These are phyloP conservation scores for Fraxinus angustifolia DNA, from an alignment of 305 asterid genomes.

Conservation along the genomic window DNA sequence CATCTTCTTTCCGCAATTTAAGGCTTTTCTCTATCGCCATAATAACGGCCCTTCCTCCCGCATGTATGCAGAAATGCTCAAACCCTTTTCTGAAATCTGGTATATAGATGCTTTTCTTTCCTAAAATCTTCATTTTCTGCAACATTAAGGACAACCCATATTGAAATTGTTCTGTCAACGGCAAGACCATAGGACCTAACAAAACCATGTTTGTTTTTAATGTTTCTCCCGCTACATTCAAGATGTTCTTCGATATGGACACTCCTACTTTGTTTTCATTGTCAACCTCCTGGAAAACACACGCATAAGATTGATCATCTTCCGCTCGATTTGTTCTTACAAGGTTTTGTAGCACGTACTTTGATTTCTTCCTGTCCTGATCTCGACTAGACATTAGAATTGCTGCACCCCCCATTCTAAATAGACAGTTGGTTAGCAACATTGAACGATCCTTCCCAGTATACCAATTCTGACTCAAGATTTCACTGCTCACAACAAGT, in stretches of 20 bases:
- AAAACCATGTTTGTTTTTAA: conserved; percentile 26
- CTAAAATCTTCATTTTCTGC: conserved; percentile 2
- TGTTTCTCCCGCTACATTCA: conserved; percentile 26
- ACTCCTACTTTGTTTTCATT: conserved; percentile 18
- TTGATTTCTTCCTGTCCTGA: conserved; percentile 16
- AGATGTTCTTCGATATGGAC: conserved; percentile 18
- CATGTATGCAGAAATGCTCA: conserved; percentile 31
- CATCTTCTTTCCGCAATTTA: conserved; percentile 21
- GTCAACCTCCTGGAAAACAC: conserved; percentile 25
- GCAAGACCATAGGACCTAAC: conserved; percentile 28
- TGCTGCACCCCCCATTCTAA: conserved; percentile 36
- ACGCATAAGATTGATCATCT: conserved; percentile 22
- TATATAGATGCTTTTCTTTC: background rate
- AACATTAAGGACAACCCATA: background rate
- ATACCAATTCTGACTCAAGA: conserved; percentile 28
- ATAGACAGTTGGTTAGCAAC: conserved; percentile 29
- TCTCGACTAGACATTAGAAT: conserved; percentile 26
- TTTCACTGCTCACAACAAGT: conserved; percentile 26
- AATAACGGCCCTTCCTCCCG: conserved; percentile 35
- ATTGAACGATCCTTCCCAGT: conserved; percentile 27
- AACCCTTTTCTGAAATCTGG: conserved; percentile 27
- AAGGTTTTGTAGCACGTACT: conserved; percentile 20
- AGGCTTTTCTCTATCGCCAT: conserved; percentile 20
- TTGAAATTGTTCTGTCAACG: conserved; percentile 15
- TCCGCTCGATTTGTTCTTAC: conserved; percentile 17